A percentile compares a stretch with the other conserved stretches of the same genome.
Conservation (phyloP, 2,329 filamentous ascomycete genomes). For the Fusarium protoensiforme region DNA sequence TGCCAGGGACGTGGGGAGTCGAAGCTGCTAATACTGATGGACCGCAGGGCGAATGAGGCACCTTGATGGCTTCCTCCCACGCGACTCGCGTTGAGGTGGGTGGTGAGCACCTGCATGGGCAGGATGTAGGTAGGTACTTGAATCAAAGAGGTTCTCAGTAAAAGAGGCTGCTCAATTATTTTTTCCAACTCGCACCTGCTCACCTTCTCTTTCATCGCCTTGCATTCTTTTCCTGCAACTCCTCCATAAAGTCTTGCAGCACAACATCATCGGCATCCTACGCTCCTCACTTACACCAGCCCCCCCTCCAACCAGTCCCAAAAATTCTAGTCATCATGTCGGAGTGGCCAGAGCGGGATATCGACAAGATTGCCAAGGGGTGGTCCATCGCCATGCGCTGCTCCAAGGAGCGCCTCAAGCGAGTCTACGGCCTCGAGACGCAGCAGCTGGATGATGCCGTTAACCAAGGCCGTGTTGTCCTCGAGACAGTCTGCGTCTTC, state of each 20-base stretch:
- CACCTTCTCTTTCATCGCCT: background rate
- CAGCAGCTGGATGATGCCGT: conserved; percentile 47
- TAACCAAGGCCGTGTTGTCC: conserved; percentile 47
- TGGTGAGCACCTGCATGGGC: conserved; percentile 4
- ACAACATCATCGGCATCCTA: background rate
- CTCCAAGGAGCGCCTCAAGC: conserved; percentile 48
- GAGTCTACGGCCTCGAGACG: conserved; percentile 47
- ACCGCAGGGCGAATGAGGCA: background rate
- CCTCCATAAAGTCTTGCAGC: background rate
- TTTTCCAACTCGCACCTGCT: background rate
- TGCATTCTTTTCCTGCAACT: background rate
- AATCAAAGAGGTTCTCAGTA: conserved; percentile 23
- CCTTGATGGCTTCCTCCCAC: conserved; percentile 32
- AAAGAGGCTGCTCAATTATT: background rate
- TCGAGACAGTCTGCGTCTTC: conserved; percentile 55
- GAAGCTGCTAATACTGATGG: background rate
- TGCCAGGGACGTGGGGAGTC: background rate
- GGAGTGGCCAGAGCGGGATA: conserved; percentile 43
- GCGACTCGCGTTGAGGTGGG: background rate
- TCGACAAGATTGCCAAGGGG: conserved; percentile 50
- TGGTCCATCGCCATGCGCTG: conserved; percentile 52
- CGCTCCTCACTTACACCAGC: conserved; percentile 6
- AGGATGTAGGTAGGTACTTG: background rate
- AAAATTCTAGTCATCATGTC: conserved; percentile 30
- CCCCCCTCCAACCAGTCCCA: background rate